phyloP scores from a whole-genome alignment of 2,329 filamentous ascomycete genomes.

The Talaromyces sp. region DNA sequence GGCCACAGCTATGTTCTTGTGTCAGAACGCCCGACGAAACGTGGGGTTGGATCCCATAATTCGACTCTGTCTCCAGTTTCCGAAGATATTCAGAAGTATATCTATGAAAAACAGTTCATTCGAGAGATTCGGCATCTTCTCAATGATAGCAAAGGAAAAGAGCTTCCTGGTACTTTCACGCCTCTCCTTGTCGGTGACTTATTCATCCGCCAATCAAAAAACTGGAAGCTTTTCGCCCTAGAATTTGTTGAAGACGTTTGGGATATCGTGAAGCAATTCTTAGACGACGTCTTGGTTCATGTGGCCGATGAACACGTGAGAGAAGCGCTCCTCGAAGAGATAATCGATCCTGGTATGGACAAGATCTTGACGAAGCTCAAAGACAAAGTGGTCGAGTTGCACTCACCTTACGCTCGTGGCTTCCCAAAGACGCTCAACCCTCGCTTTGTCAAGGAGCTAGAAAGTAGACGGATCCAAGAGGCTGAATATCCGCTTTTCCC shows the following conservation, averaged over 20 bases:
- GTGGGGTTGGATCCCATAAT: not conserved
- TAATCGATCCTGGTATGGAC: slow-evolving; percentile 18
- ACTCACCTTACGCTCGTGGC: slow-evolving; percentile 42
- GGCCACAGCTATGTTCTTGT: slow-evolving; percentile 12
- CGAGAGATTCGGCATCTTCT: slow-evolving; percentile 9
- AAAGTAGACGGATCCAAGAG: slow-evolving; percentile 17
- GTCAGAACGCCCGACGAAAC: not conserved
- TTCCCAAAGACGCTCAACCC: slow-evolving; percentile 38
- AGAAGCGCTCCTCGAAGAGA: slow-evolving; percentile 8
- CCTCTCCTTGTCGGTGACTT: slow-evolving; percentile 16
- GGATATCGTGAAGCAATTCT: slow-evolving; percentile 11
- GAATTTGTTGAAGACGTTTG: slow-evolving; percentile 8
- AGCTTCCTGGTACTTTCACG: slow-evolving; percentile 16
- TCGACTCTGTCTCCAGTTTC: not conserved
- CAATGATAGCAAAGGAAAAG: slow-evolving; percentile 14
- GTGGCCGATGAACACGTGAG: slow-evolving; percentile 17
- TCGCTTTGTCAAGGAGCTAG: slow-evolving; percentile 29
- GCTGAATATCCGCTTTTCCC: not conserved
- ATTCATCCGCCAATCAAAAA: slow-evolving; percentile 13
- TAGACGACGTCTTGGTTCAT: slow-evolving; percentile 13
- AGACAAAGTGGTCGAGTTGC: slow-evolving; percentile 38
- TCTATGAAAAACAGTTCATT: not conserved
- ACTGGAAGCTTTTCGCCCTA: slow-evolving; percentile 14
- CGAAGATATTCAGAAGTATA: not conserved
- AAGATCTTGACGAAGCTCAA: not conserved